A percentile compares a stretch with the other conserved stretches of the same genome.
Evolutionary conservation across 2,329 filamentous ascomycete genomes (phyloP).

Genomic region (Colletotrichum sp.): DNA sequence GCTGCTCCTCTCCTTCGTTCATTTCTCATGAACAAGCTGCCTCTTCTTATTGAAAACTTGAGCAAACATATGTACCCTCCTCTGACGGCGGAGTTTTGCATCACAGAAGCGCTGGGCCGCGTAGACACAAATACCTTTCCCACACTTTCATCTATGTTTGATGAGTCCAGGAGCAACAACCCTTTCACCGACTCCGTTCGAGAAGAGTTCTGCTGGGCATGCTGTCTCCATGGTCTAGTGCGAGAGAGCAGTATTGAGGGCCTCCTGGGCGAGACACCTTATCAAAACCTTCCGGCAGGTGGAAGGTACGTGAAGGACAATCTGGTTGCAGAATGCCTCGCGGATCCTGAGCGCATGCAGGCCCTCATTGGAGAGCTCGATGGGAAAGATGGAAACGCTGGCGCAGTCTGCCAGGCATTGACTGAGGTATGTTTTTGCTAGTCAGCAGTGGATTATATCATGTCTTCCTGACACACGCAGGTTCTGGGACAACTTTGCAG

Average conservation of each 20-base stretch:
- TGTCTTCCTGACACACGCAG: conserved; percentile 39
- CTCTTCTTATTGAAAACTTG: conserved; percentile 57
- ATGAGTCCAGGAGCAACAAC: conserved; percentile 61
- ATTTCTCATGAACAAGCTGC: conserved; percentile 77
- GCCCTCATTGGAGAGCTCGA: conserved; percentile 83
- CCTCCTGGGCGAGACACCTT: conserved; percentile 83
- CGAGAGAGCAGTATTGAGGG: conserved; percentile 77
- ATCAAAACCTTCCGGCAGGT: conserved; percentile 76
- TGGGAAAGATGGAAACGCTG: conserved; percentile 89
- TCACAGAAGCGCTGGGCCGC: conserved; percentile 75
- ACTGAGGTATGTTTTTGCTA: conserved; percentile 60
- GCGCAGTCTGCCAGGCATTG: conserved; percentile 80
- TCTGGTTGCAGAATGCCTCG: conserved; percentile 78
- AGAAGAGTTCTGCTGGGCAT: conserved; percentile 86
- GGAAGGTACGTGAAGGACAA: conserved; percentile 80
- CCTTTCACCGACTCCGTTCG: conserved; percentile 64
- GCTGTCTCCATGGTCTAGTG: conserved; percentile 86
- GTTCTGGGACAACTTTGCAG: conserved; percentile 72
- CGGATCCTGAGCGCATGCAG: conserved; percentile 77
- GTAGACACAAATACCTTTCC: conserved; percentile 81
- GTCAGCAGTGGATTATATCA: background rate
- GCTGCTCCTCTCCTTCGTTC: conserved; percentile 80
- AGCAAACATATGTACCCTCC: conserved; percentile 74
- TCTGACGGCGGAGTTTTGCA: conserved; percentile 75
- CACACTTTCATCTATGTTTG: conserved; percentile 64